Base-by-base conservation (phyloP, 2,329 filamentous ascomycete genomes). In the Teratosphaeria nubilosa region DNA sequence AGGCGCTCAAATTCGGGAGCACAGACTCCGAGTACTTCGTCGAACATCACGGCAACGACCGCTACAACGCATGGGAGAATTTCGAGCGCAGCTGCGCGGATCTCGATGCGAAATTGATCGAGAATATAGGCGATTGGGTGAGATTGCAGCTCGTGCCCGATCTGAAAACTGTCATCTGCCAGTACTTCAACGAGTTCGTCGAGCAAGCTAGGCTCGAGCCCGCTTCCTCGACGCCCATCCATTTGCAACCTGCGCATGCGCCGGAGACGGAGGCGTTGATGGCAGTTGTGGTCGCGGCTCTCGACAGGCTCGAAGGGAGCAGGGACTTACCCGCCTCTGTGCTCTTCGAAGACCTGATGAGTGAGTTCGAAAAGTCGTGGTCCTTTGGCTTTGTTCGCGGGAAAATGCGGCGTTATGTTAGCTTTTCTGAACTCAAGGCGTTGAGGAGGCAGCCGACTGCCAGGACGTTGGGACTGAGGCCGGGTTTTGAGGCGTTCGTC, bases 401-500 rank as follows among this genome's bases (percentile, higher is more conserved):
- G 25, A 54, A 31, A 5, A 31, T 32, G 31, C 52, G 34, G 10
- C 5, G n/a, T 10, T 34, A 32, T 27, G 6, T 54, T 9, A 13
- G 13, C 11, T 11, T 34, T 22, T 25, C 11, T 22, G 52, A 37
- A 20, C n/a, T 54, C 52, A 11, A 11, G 1, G 5, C 5, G 5
- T 22, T 54, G 11, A 54, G 25, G 25, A 30, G 55, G 5, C 3
- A 30, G 14, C 34, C 56, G 7, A 10, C 25, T 11, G 51, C 9
- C 20, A 25, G 3, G 3, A 14, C 6, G 24, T 20, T 54, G 27
- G 56, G 45, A 6, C 16, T 58, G 20, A 7, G 30, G 41, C 54
- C 57, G 5, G 57, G 53, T 10, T 52, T 56, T 5, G 6, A 30
- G n/a, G 57, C 55, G 30, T 56, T 58, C 30, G n/a, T 55, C 30